Conservation (phyloP, 495 filamentous ascomycete species). For the Hyaloscypha variabilis region DNA sequence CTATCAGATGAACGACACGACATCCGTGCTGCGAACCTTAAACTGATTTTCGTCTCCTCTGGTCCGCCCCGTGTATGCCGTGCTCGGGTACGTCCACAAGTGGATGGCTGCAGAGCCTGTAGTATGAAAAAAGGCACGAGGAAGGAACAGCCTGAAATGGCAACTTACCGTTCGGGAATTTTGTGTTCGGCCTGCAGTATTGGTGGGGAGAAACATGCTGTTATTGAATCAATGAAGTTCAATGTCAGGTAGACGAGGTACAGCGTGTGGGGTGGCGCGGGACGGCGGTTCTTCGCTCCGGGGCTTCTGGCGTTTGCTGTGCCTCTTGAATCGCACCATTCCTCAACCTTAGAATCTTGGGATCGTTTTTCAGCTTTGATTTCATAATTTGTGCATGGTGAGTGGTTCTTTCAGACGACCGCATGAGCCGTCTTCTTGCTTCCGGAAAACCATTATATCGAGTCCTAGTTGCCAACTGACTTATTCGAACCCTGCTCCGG, state of each 20-base stretch:
- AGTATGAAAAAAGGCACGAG: background rate
- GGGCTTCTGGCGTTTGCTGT: no score
- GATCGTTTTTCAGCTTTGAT: no score
- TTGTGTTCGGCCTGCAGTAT: background rate
- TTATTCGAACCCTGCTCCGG: no score
- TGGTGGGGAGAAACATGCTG: background rate
- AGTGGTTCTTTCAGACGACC: no score
- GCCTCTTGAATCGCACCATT: no score
- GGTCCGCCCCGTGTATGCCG: background rate
- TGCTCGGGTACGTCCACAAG: background rate
- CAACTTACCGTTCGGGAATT: background rate
- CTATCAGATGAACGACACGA: background rate
- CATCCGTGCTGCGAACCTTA: background rate
- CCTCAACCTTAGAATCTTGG: no score
- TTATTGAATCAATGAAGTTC: background rate
- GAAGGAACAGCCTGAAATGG: background rate
- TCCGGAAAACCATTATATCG: no score
- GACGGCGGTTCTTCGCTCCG: no score
- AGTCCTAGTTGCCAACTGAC: no score
- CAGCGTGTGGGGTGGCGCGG: no score
- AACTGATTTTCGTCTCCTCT: background rate
- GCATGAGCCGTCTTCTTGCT: no score
- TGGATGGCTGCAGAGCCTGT: background rate
- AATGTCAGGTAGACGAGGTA: background rate
- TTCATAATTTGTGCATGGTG: no score